Evolutionary conservation across 192 early-diverging fungal species (phyloP).

Genomic region (Dissophora ornata): DNA sequence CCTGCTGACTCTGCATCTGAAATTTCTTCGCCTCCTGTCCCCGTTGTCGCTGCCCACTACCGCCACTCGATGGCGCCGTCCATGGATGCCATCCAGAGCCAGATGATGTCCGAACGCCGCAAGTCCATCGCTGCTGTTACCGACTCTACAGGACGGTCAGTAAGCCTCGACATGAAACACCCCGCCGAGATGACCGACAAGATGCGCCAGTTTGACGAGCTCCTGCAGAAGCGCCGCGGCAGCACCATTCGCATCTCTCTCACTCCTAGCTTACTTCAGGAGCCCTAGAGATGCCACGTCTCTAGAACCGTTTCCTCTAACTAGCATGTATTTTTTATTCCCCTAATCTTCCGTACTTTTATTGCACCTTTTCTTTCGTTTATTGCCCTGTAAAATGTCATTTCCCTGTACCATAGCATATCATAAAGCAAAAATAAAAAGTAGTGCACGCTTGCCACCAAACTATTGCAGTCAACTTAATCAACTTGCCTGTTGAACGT

Average conservation of each 20-base stretch:
- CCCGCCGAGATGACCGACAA: slow-evolving; percentile 52
- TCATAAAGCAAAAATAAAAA: too few species aligned
- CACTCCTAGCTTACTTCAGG: slow-evolving; percentile 44
- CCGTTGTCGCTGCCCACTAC: slow-evolving; percentile 24
- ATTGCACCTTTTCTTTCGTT: slow-evolving; percentile 10
- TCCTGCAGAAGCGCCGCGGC: slow-evolving; percentile 53
- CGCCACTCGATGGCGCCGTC: slow-evolving; percentile 49
- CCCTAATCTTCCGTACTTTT: background rate
- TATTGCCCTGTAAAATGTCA: background rate
- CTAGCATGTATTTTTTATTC: too few species aligned
- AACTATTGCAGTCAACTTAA: too few species aligned
- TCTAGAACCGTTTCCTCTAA: too few species aligned
- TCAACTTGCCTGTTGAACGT: too few species aligned
- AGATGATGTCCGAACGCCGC: slow-evolving; percentile 44
- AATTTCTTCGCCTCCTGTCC: slow-evolving; percentile 6
- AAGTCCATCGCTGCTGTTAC: slow-evolving; percentile 42
- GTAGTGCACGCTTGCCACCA: background rate
- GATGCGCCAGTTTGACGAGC: slow-evolving; percentile 58
- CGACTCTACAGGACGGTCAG: slow-evolving; percentile 16
- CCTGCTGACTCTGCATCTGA: slow-evolving; percentile 7
- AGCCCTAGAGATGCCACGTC: slow-evolving; percentile 2
- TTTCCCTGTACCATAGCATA: slow-evolving; percentile 10
- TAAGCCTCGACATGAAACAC: slow-evolving; percentile 47
- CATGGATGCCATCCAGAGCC: slow-evolving; percentile 36
- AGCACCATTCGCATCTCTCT: slow-evolving; percentile 52